Evolutionary conservation across 495 filamentous ascomycete genomes (phyloP).

Genomic region (Aspergillus olivimuriae): DNA sequence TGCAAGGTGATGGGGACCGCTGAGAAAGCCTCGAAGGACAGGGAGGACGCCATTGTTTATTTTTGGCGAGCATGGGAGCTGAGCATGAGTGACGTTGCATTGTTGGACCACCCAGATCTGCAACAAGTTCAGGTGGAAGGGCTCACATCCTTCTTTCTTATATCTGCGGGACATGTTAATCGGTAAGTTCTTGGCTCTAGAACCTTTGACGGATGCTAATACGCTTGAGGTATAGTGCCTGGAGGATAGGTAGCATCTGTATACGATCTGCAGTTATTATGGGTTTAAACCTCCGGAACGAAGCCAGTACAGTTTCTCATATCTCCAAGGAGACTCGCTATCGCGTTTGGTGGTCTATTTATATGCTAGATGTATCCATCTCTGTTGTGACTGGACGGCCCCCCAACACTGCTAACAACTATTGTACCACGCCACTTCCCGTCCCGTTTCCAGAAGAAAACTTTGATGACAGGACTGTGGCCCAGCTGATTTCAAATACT

Average conservation of each 20-base stretch:
- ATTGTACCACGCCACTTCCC: slow-evolving; percentile 49
- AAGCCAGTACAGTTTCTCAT: slow-evolving; percentile 39
- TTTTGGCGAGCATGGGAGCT: slow-evolving; percentile 53
- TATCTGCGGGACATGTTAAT: slow-evolving; percentile 53
- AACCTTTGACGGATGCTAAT: not conserved
- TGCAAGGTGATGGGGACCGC: slow-evolving; percentile 16
- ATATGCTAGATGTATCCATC: slow-evolving; percentile 49
- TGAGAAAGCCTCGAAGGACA: not conserved
- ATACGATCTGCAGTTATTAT: slow-evolving; percentile 52
- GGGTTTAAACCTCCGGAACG: slow-evolving; percentile 57
- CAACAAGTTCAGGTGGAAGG: slow-evolving; percentile 54
- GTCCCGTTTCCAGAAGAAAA: slow-evolving; percentile 47
- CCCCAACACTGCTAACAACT: slow-evolving; percentile 40
- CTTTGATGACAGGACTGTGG: slow-evolving; percentile 20
- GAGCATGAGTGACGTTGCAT: slow-evolving; percentile 35
- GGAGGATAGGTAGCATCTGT: slow-evolving; percentile 52
- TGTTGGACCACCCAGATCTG: slow-evolving; percentile 50
- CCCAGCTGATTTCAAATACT: slow-evolving; percentile 22
- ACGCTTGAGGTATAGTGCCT: slow-evolving; percentile 39
- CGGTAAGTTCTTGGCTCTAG: slow-evolving; percentile 31
- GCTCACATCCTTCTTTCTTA: slow-evolving; percentile 51
- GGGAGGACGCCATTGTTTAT: slow-evolving; percentile 45
- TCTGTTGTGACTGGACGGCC: slow-evolving; percentile 56
- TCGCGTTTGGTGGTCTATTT: slow-evolving; percentile 48
- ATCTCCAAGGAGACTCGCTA: slow-evolving; percentile 41